Percentiles rank a stretch among this genome's conserved stretches.
Conservation (phyloP, 2,329 filamentous ascomycete species). For the Talaromyces sp. region DNA sequence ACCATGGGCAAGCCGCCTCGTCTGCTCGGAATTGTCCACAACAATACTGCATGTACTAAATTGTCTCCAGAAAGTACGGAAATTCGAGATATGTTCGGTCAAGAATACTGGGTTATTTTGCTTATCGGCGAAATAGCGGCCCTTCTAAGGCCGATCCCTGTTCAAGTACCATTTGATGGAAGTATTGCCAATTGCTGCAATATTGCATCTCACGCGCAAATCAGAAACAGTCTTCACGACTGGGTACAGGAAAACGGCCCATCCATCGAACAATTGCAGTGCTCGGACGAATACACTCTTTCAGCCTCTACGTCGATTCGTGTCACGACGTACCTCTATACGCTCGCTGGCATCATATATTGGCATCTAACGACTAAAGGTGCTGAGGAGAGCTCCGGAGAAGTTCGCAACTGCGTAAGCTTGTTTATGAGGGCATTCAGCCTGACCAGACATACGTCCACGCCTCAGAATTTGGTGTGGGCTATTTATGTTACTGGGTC, state of each 20-base stretch:
- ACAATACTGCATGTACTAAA: background rate
- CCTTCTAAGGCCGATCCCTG: background rate
- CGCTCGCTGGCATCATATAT: conserved; percentile 8
- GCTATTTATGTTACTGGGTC: conserved; percentile 1
- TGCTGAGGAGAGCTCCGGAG: background rate
- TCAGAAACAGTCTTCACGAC: background rate
- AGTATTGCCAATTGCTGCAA: background rate
- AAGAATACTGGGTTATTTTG: conserved; percentile 2
- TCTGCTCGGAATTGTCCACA: background rate
- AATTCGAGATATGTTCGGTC: conserved; percentile 9
- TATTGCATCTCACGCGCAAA: background rate
- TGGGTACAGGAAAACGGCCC: conserved; percentile 1
- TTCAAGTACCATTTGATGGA: background rate
- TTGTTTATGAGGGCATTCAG: background rate
- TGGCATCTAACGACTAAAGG: background rate
- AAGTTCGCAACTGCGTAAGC: background rate
- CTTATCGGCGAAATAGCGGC: conserved; percentile 8
- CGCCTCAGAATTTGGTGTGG: conserved; percentile 7
- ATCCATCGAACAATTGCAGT: conserved; percentile 4
- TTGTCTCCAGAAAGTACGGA: background rate
- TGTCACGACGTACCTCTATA: conserved; percentile 8
- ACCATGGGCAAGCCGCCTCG: conserved; percentile 11
- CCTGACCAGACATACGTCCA: conserved; percentile 7
- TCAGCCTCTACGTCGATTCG: conserved; percentile 1
- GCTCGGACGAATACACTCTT: conserved; percentile 7